These are phyloP conservation scores for Cyberlindnera maritima DNA, from an alignment of 805 yeast species.

Conservation along the genomic window DNA sequence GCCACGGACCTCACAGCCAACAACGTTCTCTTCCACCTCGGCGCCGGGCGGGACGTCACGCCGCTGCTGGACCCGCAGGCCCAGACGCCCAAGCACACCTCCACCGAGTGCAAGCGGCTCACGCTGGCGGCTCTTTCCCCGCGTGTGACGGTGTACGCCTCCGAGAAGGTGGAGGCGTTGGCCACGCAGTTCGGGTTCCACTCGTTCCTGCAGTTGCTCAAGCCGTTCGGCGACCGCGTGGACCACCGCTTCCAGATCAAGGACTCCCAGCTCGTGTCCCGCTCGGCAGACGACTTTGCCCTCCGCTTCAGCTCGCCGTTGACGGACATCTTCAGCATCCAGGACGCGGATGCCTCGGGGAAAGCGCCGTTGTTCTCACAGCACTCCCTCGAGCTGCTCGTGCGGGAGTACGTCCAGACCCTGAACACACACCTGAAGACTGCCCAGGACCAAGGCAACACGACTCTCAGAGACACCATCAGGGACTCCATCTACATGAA, in stretches of 20 bases:
- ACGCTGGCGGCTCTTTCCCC: constrained; percentile 47
- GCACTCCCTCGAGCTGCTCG: constrained; percentile 36
- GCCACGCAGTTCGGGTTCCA: constrained; percentile 40
- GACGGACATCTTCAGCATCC: constrained; percentile 32
- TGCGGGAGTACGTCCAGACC: constrained; percentile 31
- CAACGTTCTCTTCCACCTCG: constrained; percentile 21
- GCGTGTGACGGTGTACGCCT: constrained; percentile 46
- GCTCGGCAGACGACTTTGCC: constrained; percentile 50
- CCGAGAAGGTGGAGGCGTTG: constrained; percentile 43
- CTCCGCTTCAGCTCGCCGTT: constrained; percentile 49
- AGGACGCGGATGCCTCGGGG: constrained; percentile 20
- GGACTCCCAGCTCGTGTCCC: constrained; percentile 49
- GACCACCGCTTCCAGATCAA: constrained; percentile 47
- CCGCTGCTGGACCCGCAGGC: constrained; percentile 13
- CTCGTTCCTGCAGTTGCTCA: constrained; percentile 46
- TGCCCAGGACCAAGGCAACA: constrained; percentile 15
- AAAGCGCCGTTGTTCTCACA: constrained; percentile 32
- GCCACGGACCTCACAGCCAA: constrained; percentile 15
- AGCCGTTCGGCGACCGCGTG: constrained; percentile 55
- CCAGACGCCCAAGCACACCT: constrained; percentile 16
- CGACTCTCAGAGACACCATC: constrained; percentile 30
- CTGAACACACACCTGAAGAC: constrained; percentile 22
- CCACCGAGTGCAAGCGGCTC: constrained; percentile 27
- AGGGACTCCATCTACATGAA: constrained; percentile 53
- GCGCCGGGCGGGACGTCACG: constrained; percentile 17